Evolutionary conservation across 1,284 basidiomycete species (phyloP), one percentile per base, ranked within the genome.

Genomic region (Fomitopsis betulina): DNA sequence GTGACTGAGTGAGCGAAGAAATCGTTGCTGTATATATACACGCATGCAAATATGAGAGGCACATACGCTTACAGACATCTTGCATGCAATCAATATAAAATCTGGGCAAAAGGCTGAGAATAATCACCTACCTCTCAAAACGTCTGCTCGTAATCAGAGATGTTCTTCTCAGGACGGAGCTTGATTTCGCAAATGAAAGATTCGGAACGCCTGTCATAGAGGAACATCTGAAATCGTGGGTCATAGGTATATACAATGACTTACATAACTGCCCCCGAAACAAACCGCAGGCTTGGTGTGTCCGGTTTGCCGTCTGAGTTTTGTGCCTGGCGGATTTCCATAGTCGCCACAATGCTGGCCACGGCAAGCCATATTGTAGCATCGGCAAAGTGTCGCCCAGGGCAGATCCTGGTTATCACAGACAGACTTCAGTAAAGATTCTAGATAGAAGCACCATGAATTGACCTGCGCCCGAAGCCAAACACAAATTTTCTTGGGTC

Each of bases 391-490:
- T 55, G 25, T 35, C 61, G 61, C 0, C 66, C 67, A 1, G 66
- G 66, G 50, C 67, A 68, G 32, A 62, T 43, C 25, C 67, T 68
- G 23, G 17, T 2, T 0, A 21, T 51, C 3, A 21, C 5, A 9
- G 1, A 1, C 19, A 35, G 23, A 5, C 10, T 6, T 27, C n/a
- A n/a, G 25, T 30, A 37, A 6, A 37, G 35, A 12, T 8, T 13
- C 1, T 0, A 9, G 23, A 21, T 17, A 23, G 3, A 25, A 43
- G 39, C 17, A n/a, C 23, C 15, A 7, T n/a, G 15, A 54, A 79
- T 79, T n/a, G 25, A 77, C 77, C 79, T 67, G 63, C 76, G 45
- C 19, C 63, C 67, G 58, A 62, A 67, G n/a, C 63, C 64, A 32
- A 65, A 67, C 2, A 58, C 59, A 9, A 62, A 62, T 50, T 62